Base-by-base conservation (phyloP, 2,329 filamentous ascomycete genomes). In the Pestalotiopsis sp. region DNA sequence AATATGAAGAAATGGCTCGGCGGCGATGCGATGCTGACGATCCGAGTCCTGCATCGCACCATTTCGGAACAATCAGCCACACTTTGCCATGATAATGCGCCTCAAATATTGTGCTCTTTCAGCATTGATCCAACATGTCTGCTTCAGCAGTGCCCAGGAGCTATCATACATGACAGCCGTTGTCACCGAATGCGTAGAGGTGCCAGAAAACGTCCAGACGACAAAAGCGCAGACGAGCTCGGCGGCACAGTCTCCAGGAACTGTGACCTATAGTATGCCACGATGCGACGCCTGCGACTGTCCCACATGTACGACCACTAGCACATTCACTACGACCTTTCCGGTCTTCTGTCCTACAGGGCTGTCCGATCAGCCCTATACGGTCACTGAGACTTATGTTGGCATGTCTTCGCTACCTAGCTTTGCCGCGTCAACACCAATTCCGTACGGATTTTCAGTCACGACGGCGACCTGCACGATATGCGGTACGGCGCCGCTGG, bases 361-460 rank as follows among this genome's bases (percentile, higher is more conserved):
- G 6, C 38, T 70, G 27, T 65, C 63, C 20, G 36, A 17, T 11
- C 70, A 72, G 41, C 61, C 66, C 2, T 75, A 75, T 62, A 72
- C 72, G 11, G 64, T 75, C 41, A 70, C 71, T 3, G 73, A 75
- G 68, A 73, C 73, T 23, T 75, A 74, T 52, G 64, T 72, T 25
- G 73, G 73, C 25, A 49, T 74, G 23, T 73, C 72, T 12, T 63
- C 71, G 20, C 69, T 75, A 23, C 73, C 72, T 13, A 36, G 4
- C 11, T 75, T 74, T 61, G 69, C 65, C 20, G 38, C 63, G 7
- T 68, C 71, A 4, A 75, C 72, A 9, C 11, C 41, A 4, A 41
- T 74, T 17, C 73, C 73, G 1, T 74, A 70, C 61, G 73, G 73
- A 12, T 75, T 75, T 65, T 69, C 70, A 13, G 68, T 71, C 2